These are phyloP conservation scores for Nidula microcarpa DNA, from an alignment of 768 basidiomycete genomes.

Conservation along the genomic window DNA sequence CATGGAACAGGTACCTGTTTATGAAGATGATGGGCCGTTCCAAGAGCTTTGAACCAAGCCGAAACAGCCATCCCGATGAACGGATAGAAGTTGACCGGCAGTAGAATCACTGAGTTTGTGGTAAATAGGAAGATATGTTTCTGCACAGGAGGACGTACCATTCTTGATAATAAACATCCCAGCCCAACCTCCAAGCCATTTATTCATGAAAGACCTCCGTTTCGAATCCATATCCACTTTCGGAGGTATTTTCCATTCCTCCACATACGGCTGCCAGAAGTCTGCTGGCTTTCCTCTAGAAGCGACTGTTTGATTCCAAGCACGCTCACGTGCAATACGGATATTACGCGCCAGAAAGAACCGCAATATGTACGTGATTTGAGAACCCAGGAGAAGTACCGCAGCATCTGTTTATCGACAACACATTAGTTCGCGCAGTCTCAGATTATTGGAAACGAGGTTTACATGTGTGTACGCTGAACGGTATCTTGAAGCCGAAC, in stretches of 20 bases:
- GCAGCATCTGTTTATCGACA: constrained; percentile 56
- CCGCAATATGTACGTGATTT: constrained; percentile 69
- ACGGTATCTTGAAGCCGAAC: constrained; percentile 63
- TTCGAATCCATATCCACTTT: constrained; percentile 23
- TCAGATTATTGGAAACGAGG: too few species aligned
- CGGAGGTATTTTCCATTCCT: constrained; percentile 74
- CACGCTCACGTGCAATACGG: constrained; percentile 71
- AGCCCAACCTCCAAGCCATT: constrained; percentile 32
- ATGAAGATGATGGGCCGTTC: constrained; percentile 68
- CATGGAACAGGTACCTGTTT: constrained; percentile 43
- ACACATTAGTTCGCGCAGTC: background rate
- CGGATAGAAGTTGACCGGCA: constrained; percentile 67
- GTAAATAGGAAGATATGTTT: background rate
- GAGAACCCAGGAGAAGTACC: constrained; percentile 66
- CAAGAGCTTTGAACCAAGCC: constrained; percentile 64
- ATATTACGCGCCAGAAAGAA: constrained; percentile 88
- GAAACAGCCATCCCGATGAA: constrained; percentile 59
- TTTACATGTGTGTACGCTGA: constrained; percentile 69
- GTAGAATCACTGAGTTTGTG: constrained; percentile 42
- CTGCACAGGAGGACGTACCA: constrained; percentile 24
- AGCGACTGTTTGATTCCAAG: constrained; percentile 77
- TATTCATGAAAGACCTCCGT: constrained; percentile 22
- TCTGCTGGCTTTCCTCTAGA: constrained; percentile 79
- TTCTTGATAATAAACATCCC: constrained; percentile 42
- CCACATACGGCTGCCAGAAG: constrained; percentile 83